These are phyloP conservation scores for Hanseniaspora pseudoguilliermondii DNA, from an alignment of 805 yeast species.

Conservation along the genomic window DNA sequence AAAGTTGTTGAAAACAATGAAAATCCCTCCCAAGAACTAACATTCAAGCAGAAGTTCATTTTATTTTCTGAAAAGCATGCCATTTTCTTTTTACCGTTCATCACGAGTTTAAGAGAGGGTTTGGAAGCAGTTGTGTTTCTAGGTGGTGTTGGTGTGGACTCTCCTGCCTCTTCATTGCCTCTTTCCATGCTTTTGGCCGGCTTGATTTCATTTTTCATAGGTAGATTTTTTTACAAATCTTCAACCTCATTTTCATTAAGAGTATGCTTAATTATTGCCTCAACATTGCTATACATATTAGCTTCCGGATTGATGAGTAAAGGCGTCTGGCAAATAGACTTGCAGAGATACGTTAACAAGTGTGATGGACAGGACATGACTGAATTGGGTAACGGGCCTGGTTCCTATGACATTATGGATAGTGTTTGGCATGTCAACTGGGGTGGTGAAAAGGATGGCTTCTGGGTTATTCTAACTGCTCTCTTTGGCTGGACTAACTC, in stretches of 20 bases:
- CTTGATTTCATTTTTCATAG: constrained; percentile 47
- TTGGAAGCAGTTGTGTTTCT: constrained; percentile 83
- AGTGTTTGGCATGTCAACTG: constrained; percentile 93
- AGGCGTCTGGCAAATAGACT: constrained; percentile 83
- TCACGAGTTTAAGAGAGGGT: constrained; percentile 81
- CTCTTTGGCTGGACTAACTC: constrained; percentile 88
- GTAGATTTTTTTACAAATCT: constrained; percentile 56
- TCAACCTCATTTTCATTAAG: constrained; percentile 68
- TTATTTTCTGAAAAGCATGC: constrained; percentile 48
- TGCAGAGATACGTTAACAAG: constrained; percentile 56
- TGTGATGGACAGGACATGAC: constrained; percentile 77
- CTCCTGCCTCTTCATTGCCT: constrained; percentile 53
- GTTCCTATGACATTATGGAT: constrained; percentile 66
- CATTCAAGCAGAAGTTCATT: constrained; percentile 21
- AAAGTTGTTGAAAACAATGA: constrained; percentile 20
- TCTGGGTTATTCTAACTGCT: constrained; percentile 85
- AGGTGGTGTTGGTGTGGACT: constrained; percentile 75
- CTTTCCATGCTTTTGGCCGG: constrained; percentile 50
- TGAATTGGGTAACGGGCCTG: constrained; percentile 87
- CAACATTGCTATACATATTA: constrained; percentile 69
- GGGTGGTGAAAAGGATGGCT: constrained; percentile 82
- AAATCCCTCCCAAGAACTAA: constrained; percentile 13
- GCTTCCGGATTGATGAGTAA: constrained; percentile 78
- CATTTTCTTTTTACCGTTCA: constrained; percentile 63
- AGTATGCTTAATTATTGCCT: constrained; percentile 57